Percentiles rank a stretch among this genome's conserved stretches.
phyloP scores from a whole-genome alignment of 495 filamentous ascomycete genomes.

The Neurospora sublineolata region DNA sequence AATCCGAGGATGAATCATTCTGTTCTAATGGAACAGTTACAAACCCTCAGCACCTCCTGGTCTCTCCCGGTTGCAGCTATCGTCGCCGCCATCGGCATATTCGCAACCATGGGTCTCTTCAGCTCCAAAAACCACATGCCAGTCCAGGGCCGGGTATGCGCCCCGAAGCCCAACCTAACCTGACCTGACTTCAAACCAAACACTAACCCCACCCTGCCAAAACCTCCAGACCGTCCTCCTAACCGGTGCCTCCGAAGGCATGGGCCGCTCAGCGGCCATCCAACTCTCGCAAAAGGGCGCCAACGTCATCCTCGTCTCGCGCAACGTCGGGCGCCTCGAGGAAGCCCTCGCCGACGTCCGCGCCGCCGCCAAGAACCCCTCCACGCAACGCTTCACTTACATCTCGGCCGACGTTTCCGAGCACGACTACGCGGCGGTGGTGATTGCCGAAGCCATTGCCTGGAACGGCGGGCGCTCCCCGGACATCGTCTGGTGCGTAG shows the following conservation, averaged over 20 bases:
- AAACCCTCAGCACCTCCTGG: slow-evolving; percentile 3
- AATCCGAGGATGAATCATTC: not conserved
- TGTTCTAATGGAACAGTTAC: slow-evolving; percentile 10
- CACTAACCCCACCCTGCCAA: not conserved
- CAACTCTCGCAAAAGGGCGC: slow-evolving; percentile 76
- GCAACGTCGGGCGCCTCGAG: slow-evolving; percentile 65
- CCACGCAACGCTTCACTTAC: slow-evolving; percentile 66
- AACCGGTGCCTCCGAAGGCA: slow-evolving; percentile 87
- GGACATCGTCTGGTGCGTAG: slow-evolving; percentile 88
- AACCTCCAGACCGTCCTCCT: slow-evolving; percentile 60
- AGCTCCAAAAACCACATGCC: slow-evolving; percentile 61
- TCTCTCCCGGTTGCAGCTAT: slow-evolving; percentile 26
- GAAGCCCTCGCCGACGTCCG: slow-evolving; percentile 54
- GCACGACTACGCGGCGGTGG: slow-evolving; percentile 49
- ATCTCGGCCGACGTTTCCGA: slow-evolving; percentile 75
- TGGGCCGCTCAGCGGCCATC: slow-evolving; percentile 64
- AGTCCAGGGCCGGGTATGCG: slow-evolving; percentile 64
- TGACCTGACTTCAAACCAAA: not conserved
- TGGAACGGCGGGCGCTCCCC: slow-evolving; percentile 71
- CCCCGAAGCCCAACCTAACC: not conserved
- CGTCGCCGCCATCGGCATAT: slow-evolving; percentile 31
- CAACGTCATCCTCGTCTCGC: slow-evolving; percentile 73
- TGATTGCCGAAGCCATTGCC: slow-evolving; percentile 60
- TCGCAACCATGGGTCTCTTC: slow-evolving; percentile 49
- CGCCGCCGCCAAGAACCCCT: slow-evolving; percentile 46